Conservation (phyloP, 83 land plant genomes). For the Picea abies region DNA sequence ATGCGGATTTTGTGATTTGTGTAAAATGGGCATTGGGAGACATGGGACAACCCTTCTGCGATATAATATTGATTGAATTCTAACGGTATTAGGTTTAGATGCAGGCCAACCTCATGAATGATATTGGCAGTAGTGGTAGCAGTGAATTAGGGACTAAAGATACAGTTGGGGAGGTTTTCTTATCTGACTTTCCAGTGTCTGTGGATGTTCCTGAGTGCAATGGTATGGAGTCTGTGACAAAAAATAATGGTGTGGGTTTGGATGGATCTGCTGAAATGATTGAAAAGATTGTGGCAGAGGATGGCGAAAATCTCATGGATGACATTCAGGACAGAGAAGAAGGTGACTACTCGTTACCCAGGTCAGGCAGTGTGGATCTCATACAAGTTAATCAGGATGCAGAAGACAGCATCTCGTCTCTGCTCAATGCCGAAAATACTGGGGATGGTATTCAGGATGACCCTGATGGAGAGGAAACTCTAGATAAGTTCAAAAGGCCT, state of each 20-base stretch:
- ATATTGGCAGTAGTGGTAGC: not conserved
- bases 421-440: not conserved
- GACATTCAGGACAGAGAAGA: not conserved
- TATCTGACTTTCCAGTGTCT: no score
- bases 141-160: conserved; percentile 10
- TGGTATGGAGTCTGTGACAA: conserved; percentile 15
- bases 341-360: not conserved
- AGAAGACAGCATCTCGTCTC: not conserved
- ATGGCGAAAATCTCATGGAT: not conserved
- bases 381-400: not conserved
- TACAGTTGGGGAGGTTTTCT: not conserved
- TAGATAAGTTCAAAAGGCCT: conserved; percentile 12
- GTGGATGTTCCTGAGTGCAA: not conserved
- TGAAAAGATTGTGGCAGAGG: not conserved
- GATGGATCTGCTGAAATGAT: conserved; percentile 8
- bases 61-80: conserved; percentile 5
- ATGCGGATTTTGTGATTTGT: not conserved
- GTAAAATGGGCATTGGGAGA: not conserved
- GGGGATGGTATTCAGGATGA: conserved; percentile 12
- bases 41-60: not conserved
- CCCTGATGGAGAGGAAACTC: conserved; percentile 11
- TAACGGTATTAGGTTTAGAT: not conserved
- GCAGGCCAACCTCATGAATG: conserved; percentile 6
- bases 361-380: not conserved
- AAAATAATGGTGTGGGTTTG: not conserved